A percentile compares a stretch with the other conserved stretches of the same genome.
phyloP scores from a whole-genome alignment of 2,329 filamentous ascomycete genomes.

The Alternaria longipes region DNA sequence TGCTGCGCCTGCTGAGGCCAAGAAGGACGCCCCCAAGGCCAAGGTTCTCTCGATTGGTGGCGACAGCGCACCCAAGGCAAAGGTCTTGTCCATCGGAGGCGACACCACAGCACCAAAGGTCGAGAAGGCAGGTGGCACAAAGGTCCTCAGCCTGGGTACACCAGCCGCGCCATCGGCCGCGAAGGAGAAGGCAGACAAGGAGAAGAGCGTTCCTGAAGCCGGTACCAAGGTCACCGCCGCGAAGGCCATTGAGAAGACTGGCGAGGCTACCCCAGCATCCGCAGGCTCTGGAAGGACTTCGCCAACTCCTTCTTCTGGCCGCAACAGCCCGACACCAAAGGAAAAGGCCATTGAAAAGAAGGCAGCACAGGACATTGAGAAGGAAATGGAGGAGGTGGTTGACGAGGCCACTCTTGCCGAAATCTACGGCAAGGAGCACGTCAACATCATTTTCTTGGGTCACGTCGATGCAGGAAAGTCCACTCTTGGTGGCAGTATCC shows the following conservation, averaged over 20 bases:
- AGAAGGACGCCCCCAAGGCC: slow-evolving; percentile 59
- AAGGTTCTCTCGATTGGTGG: slow-evolving; percentile 73
- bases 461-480: slow-evolving; percentile 99
- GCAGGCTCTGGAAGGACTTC: slow-evolving; percentile 74
- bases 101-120: slow-evolving; percentile 65
- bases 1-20: slow-evolving; percentile 52
- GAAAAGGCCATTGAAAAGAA: slow-evolving; percentile 66
- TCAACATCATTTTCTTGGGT: slow-evolving; percentile 97
- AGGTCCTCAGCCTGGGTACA: slow-evolving; percentile 79
- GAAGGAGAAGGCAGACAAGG: slow-evolving; percentile 56
- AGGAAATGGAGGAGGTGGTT: slow-evolving; percentile 80
- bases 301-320: slow-evolving; percentile 82
- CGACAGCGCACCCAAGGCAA: slow-evolving; percentile 64
- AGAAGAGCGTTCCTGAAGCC: slow-evolving; percentile 65
- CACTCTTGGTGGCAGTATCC: slow-evolving; percentile 90
- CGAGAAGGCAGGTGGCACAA: slow-evolving; percentile 62
- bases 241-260: slow-evolving; percentile 92
- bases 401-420: slow-evolving; percentile 88
- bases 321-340: slow-evolving; percentile 76
- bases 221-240: slow-evolving; percentile 84
- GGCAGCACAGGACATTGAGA: slow-evolving; percentile 82
- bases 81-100: slow-evolving; percentile 68
- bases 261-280: slow-evolving; percentile 66
- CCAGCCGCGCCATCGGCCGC: slow-evolving; percentile 60
- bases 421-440: slow-evolving; percentile 91